Evolutionary conservation across 1,139 yeast genomes (phyloP), one percentile per base, ranked within the genome.

Genomic region (Taiozyma sp.): DNA sequence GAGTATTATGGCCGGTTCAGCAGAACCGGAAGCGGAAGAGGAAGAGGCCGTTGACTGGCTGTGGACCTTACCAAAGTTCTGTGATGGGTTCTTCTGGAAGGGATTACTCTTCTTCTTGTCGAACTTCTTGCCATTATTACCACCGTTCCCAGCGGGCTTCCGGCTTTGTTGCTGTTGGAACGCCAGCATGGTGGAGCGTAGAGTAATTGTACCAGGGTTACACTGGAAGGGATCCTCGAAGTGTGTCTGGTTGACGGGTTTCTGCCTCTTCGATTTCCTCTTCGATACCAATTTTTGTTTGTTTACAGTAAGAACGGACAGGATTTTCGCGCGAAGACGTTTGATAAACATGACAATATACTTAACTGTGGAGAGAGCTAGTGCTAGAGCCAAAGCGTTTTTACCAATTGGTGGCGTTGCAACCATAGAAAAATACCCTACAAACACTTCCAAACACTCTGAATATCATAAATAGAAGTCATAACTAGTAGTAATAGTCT

Each of bases 71-170:
- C 52, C 45, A 34, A 50, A 50, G 30, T 48, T 50, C 28, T 47
- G 48, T 8, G 50, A 48, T 34, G 46, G 48, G 23, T 50, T 45
- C 47, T 48, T 47, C 38, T 50, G 53, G 42, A 50, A 50, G 10
- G 32, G 39, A 46, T 48, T 50, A 36, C 45, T 50, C 45, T 43
- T 45, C 29, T 43, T 43, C 22, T 40, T 44, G n/a, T 40, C 43
- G 8, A 28, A 24, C n/a, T 32, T 28, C 13, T 32, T 40, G 29
- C 30, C 13, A 27, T 24, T 40, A 24, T 19, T 14, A 14, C 30
- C 23, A 14, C 29, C 29, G 10, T 24, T 40, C 12, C 23, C 23
- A 2, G 16, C 10, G 12, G 43, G 43, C 41, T 38, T 38, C 41
- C 19, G 41, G 41, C 41, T 23, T 19, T 22, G 41, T 19, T 38